phyloP scores from a whole-genome alignment of 257 asterid species.

The Lycium barbarum region DNA sequence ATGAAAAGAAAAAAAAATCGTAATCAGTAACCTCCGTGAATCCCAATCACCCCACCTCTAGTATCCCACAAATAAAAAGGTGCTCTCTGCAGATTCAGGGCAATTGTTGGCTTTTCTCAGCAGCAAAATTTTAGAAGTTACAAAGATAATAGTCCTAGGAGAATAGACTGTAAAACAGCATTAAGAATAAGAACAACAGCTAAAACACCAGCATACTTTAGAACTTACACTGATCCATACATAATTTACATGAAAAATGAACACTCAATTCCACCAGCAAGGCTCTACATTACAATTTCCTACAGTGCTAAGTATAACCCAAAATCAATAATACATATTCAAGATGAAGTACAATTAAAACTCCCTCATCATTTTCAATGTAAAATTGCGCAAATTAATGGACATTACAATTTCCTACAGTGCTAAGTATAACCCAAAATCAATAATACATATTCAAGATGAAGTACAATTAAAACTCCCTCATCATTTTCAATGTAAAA shows the following conservation, averaged over 20 bases:
- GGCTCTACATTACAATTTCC: neutral
- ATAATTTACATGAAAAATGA: conserved; percentile 24
- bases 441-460: conserved; percentile 12
- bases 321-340: conserved; percentile 13
- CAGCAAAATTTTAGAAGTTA: neutral
- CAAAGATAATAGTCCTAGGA: neutral
- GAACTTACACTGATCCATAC: neutral
- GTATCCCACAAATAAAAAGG: neutral
- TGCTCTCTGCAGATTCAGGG: neutral
- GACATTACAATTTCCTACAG: neutral
- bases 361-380: conserved; percentile 19
- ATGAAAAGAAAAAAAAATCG: neutral
- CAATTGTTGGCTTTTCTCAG: conserved; percentile 4
- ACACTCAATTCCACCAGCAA: neutral
- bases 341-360: neutral
- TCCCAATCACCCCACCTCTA: neutral
- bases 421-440: neutral
- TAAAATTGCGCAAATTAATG: neutral
- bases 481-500: conserved; percentile 15
- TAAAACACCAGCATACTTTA: neutral
- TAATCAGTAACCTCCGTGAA: neutral
- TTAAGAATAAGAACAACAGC: conserved; percentile 9
- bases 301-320: neutral
- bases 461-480: neutral
- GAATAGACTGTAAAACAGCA: neutral